phyloP scores from a whole-genome alignment of 495 filamentous ascomycete genomes.

The Neurospora tetraspora region DNA sequence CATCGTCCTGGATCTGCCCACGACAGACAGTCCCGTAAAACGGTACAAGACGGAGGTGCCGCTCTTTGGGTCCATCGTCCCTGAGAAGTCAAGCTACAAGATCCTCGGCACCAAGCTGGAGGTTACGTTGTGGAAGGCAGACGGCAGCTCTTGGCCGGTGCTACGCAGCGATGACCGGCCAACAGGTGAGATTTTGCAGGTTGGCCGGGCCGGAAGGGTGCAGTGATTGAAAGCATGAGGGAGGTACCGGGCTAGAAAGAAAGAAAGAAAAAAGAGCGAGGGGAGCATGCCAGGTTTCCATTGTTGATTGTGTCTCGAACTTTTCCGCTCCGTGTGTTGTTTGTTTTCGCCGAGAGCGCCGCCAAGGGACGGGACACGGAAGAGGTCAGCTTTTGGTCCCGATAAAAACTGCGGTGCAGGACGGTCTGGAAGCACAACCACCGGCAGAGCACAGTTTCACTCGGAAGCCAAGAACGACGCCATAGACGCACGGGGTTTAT shows the following conservation, averaged over 20 bases:
- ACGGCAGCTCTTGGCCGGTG: constrained; percentile 82
- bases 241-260: not conserved
- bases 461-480: not conserved
- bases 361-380: constrained; percentile 5
- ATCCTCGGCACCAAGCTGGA: constrained; percentile 96
- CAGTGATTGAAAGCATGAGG: constrained; percentile 21
- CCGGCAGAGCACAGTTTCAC: not conserved
- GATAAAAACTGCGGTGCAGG: not conserved
- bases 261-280: not conserved
- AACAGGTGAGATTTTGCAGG: constrained; percentile 72
- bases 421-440: not conserved
- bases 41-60: constrained; percentile 64
- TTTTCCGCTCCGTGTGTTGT: not conserved
- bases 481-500: not conserved
- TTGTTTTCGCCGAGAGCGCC: not conserved
- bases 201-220: constrained; percentile 64
- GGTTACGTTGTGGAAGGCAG: constrained; percentile 69
- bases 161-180: constrained; percentile 71
- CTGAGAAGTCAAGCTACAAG: constrained; percentile 63
- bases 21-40: constrained; percentile 62
- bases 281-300: not conserved
- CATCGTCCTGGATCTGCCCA: constrained; percentile 69
- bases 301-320: not conserved
- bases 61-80: constrained; percentile 67
- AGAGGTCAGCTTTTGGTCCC: constrained; percentile 1